Conservation (phyloP, 176 grass and related monocot species). For the Carex cristatella region DNA sequence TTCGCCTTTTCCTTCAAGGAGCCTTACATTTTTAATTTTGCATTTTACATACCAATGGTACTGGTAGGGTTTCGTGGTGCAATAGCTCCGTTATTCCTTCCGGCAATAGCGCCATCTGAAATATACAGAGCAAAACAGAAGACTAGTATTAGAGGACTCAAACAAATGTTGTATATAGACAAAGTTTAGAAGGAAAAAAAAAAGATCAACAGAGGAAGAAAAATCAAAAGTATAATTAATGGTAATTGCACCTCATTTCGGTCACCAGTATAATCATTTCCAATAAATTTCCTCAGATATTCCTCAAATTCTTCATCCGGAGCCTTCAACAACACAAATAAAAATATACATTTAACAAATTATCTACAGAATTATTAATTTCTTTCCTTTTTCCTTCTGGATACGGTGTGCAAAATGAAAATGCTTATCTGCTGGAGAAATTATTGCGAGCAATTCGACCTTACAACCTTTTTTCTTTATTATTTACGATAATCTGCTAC, state of each 20-base stretch:
- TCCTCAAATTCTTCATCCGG: conserved; percentile 99
- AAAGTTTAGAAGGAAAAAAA: conserved; percentile 20
- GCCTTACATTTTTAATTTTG: background rate
- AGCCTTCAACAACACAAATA: conserved; percentile 50
- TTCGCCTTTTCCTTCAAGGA: background rate
- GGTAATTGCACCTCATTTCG: conserved; percentile 67
- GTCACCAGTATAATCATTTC: conserved; percentile 68
- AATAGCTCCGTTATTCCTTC: conserved; percentile 96
- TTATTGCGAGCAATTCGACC: background rate
- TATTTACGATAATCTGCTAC: background rate
- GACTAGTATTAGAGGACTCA: background rate
- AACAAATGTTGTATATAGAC: conserved; percentile 19
- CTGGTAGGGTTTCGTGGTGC: conserved; percentile 64
- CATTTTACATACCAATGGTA: conserved; percentile 67
- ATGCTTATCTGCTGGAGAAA: background rate
- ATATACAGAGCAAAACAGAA: conserved; percentile 19
- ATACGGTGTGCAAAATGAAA: background rate
- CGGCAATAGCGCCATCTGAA: conserved; percentile 90
- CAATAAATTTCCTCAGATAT: conserved; percentile 82
- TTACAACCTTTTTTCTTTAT: background rate
- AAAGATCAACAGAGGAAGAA: conserved; percentile 1
- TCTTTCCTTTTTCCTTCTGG: background rate
- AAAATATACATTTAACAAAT: background rate
- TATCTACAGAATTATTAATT: background rate
- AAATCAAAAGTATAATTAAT: background rate